Percentiles rank a stretch among this genome's conserved stretches.
Evolutionary conservation across 1,139 yeast genomes (phyloP).

Genomic region (Arxiozyma telluris): DNA sequence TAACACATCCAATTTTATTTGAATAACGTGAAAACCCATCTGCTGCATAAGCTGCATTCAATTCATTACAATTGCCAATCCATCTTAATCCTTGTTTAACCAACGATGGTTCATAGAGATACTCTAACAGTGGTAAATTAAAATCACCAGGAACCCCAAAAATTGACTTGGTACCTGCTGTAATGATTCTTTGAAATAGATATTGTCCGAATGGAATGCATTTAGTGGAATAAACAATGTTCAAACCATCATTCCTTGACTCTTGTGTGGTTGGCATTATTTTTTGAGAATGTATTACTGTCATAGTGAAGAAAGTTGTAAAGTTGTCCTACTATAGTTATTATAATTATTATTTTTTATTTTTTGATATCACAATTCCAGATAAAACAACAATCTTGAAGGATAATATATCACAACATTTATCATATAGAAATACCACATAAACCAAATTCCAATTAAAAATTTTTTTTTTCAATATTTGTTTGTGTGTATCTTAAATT

Average conservation of each 20-base stretch:
- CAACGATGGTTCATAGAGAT: conserved; percentile 33
- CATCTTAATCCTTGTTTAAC: conserved; percentile 28
- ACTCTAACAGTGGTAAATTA: conserved; percentile 47
- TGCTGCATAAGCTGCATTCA: conserved; percentile 53
- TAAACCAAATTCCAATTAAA: no score
- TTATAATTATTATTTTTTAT: no score
- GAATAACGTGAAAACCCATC: conserved; percentile 63
- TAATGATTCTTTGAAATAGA: conserved; percentile 22
- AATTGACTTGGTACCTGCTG: conserved; percentile 26
- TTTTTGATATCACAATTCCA: neutral
- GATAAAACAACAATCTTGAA: no score
- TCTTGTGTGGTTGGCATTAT: neutral
- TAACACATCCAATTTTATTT: conserved; percentile 46
- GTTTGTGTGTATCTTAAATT: no score
- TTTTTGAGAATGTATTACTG: neutral
- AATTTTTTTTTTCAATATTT: no score
- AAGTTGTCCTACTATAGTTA: neutral
- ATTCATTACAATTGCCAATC: conserved; percentile 49
- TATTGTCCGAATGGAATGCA: conserved; percentile 31
- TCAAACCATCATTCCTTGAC: neutral
- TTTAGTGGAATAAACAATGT: neutral
- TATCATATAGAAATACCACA: no score
- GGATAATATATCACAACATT: neutral
- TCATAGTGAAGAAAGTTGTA: neutral
- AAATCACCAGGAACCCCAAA: conserved; percentile 53